Conservation (phyloP, 225 moss, liverwort and hornwort species). For the Physcomitrellopsis africana region DNA sequence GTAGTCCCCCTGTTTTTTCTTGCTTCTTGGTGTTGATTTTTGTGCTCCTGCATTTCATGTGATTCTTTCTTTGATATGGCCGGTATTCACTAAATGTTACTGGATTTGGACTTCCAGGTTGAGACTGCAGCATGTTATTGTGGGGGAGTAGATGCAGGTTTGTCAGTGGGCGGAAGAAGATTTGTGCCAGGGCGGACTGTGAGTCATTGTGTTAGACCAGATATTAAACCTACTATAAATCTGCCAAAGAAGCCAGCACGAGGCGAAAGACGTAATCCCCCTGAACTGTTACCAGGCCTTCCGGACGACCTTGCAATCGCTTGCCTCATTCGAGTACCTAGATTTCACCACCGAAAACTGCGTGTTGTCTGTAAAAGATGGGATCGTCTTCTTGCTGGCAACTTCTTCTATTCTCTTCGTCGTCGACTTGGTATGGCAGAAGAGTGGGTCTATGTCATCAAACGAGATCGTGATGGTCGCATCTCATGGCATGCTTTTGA, state of each 20-base stretch:
- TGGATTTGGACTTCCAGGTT: conserved; percentile 67
- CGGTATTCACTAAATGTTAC: neutral
- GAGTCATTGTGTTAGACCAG: conserved; percentile 93
- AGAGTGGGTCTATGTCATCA: conserved; percentile 98
- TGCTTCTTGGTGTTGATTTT: neutral
- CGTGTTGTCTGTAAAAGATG: conserved; percentile 98
- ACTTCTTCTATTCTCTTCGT: conserved; percentile 91
- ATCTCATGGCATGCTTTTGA: conserved; percentile 99
- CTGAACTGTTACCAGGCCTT: conserved; percentile 94
- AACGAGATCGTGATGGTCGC: conserved; percentile 93
- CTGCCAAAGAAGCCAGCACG: conserved; percentile 84
- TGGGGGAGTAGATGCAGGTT: conserved; percentile 93
- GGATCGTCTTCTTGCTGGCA: conserved; percentile 94
- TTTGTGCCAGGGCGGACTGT: conserved; percentile 89
- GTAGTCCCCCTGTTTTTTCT: neutral
- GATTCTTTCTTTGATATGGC: conserved; percentile 9
- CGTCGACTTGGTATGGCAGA: conserved; percentile 96
- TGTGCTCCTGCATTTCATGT: neutral
- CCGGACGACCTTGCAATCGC: conserved; percentile 99
- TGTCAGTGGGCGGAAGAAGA: conserved; percentile 91
- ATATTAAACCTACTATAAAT: conserved; percentile 91
- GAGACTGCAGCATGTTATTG: conserved; percentile 99
- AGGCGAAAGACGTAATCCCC: conserved; percentile 83
- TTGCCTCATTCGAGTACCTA: conserved; percentile 93
- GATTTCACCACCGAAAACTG: conserved; percentile 83